Evolutionary conservation across 2,329 filamentous ascomycete species (phyloP), one percentile per base, ranked within the genome.

Genomic region (Thielaviopsis cerberus): DNA sequence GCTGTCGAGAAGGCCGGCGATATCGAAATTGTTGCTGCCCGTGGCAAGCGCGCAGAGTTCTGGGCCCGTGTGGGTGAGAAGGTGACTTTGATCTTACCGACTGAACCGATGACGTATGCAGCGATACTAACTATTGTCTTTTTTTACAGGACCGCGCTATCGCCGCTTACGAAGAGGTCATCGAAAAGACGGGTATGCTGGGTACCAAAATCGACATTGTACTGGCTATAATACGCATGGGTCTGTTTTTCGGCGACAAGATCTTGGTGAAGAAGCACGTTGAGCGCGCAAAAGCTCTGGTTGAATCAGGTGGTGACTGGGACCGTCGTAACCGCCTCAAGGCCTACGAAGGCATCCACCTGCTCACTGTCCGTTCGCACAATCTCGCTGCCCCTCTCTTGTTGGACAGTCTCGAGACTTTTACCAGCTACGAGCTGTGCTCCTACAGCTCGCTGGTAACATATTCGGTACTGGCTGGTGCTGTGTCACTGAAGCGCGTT

Each of bases 351-450:
- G 92, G 92, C 62, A 78, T 98, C 58, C 86, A 97, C 69, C 80
- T 95, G 59, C 83, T 98, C 64, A 97, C 91, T 24, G 81, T 92
- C 63, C 89, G 92, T 65, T 90, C 89, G 62, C 89, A 97, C 76
- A 87, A 83, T 70, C 76, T 88, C 60, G 90, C 89, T 48, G 92
- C 92, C 1, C 91, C 92, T 48, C 80, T 96, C 11, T 84, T 98
- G 55, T 88, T 98, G 67, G 92, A 98, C 76, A 95, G 88, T 68
- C 78, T 98, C 64, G 96, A 91, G 26, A 98, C 92, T 23, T 98
- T 98, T 71, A 98, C 92, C 62, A 96, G 89, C 70, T 96, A 96
- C 74, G 92, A 98, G 72, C 82, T 98, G 54, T 98, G 92, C 82
- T 91, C 85, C 64, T 98, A 98, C 76, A 95, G 89, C 60, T 86